A percentile compares a stretch with the other conserved stretches of the same genome.
These are phyloP conservation scores for maize (Zea mays) DNA, from an alignment of 176 grass and related monocot species.

Conservation along the genomic window DNA sequence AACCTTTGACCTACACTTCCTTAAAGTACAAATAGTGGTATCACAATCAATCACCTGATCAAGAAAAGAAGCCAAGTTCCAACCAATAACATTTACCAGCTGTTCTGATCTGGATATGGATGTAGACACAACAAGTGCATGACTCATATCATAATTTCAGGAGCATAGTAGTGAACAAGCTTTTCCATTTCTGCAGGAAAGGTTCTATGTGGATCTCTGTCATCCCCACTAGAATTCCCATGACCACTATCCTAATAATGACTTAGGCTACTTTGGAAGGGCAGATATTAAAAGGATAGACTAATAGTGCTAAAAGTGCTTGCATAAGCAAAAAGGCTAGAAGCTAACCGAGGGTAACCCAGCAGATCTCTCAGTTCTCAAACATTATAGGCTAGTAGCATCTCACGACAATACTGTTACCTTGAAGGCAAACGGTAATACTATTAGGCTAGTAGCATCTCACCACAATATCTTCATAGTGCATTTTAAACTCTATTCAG, in stretches of 20 bases:
- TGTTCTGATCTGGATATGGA: constrained; percentile 27
- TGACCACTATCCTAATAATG: background rate
- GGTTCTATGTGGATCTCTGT: constrained; percentile 43
- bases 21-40: constrained; percentile 17
- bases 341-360: background rate
- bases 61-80: constrained; percentile 7
- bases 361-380: background rate
- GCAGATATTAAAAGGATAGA: background rate
- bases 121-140: constrained; percentile 11
- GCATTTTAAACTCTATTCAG: no score
- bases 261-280: background rate
- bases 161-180: background rate
- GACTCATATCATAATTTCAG: constrained; percentile 35
- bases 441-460: background rate
- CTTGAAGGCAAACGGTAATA: background rate
- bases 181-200: constrained; percentile 34
- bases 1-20: constrained; percentile 14
- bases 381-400: background rate
- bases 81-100: constrained; percentile 19
- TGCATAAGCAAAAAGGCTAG: background rate
- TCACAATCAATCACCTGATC: constrained; percentile 38
- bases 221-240: constrained; percentile 37
- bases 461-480: no score
- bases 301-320: background rate
- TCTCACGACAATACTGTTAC: background rate